phyloP scores from a whole-genome alignment of 768 basidiomycete genomes.

The Mrakia blollopis region DNA sequence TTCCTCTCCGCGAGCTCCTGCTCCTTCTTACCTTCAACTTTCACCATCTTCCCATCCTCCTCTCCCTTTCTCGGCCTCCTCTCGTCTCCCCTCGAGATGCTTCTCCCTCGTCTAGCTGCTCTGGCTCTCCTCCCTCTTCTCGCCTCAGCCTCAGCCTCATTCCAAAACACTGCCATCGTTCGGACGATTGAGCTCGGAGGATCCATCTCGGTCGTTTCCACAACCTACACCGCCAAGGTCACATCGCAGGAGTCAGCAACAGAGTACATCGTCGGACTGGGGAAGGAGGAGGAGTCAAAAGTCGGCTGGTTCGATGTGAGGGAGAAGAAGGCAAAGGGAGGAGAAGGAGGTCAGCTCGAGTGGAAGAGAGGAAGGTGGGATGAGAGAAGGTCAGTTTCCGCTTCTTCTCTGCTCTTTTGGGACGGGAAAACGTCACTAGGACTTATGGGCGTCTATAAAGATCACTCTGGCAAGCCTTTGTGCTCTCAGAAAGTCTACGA shows the following conservation, averaged over 20 bases:
- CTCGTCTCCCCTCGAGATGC: slow-evolving; percentile 1
- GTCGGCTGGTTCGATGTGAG: slow-evolving; percentile 58
- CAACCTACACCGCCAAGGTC: slow-evolving; percentile 71
- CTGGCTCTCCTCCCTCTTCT: slow-evolving; percentile 1
- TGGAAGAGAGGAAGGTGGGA: slow-evolving; percentile 40
- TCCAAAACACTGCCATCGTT: slow-evolving; percentile 64
- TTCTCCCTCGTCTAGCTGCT: slow-evolving; percentile 4
- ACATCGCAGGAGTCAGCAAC: slow-evolving; percentile 57
- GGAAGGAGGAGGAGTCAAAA: slow-evolving; percentile 34
- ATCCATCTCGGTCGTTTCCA: slow-evolving; percentile 77
- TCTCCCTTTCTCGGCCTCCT: neutral
- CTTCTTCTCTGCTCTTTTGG: slow-evolving; percentile 2
- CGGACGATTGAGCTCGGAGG: slow-evolving; percentile 86
- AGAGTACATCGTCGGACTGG: slow-evolving; percentile 44
- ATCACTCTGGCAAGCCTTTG: neutral
- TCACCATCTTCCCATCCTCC: neutral
- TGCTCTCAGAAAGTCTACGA: neutral
- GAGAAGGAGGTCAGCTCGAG: slow-evolving; percentile 47
- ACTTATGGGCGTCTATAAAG: neutral
- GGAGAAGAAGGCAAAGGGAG: slow-evolving; percentile 59
- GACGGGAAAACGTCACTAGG: neutral
- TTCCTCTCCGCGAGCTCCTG: neutral
- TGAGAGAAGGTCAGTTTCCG: slow-evolving; percentile 53
- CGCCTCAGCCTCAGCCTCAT: slow-evolving; percentile 23
- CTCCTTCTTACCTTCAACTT: neutral